phyloP scores from a whole-genome alignment of 441 rosid genomes.

The Macaranga tanarius region DNA sequence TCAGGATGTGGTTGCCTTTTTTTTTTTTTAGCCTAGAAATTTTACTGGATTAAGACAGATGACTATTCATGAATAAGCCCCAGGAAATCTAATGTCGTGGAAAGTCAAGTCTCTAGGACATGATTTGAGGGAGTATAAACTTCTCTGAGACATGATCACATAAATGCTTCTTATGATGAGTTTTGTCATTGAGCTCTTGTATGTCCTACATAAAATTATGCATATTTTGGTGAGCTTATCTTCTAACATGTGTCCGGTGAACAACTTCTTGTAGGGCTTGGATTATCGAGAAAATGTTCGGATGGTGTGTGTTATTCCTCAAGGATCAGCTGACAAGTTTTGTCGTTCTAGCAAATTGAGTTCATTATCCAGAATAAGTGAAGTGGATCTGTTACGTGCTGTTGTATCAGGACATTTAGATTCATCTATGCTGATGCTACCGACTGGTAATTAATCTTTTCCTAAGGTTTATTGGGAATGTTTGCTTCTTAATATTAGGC shows the following conservation, averaged over 20 bases:
- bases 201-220: background rate
- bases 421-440: slow-evolving; percentile 48
- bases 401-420: slow-evolving; percentile 69
- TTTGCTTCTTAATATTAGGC: slow-evolving; percentile 5
- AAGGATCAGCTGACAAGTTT: slow-evolving; percentile 51
- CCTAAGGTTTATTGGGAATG: slow-evolving; percentile 1
- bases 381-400: slow-evolving; percentile 67
- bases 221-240: background rate
- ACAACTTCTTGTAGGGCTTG: slow-evolving; percentile 44
- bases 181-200: background rate
- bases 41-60: background rate
- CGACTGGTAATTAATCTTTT: slow-evolving; percentile 51
- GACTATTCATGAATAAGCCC: background rate
- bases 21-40: background rate
- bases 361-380: slow-evolving; percentile 59
- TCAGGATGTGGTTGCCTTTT: background rate
- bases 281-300: slow-evolving; percentile 45
- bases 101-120: background rate
- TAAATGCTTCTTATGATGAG: background rate
- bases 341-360: slow-evolving; percentile 46
- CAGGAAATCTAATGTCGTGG: background rate
- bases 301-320: slow-evolving; percentile 57
- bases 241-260: slow-evolving; percentile 17
- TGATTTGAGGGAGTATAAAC: background rate
- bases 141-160: background rate